Conservation (phyloP, 257 asterid species). For the Solanum tacnaense region DNA sequence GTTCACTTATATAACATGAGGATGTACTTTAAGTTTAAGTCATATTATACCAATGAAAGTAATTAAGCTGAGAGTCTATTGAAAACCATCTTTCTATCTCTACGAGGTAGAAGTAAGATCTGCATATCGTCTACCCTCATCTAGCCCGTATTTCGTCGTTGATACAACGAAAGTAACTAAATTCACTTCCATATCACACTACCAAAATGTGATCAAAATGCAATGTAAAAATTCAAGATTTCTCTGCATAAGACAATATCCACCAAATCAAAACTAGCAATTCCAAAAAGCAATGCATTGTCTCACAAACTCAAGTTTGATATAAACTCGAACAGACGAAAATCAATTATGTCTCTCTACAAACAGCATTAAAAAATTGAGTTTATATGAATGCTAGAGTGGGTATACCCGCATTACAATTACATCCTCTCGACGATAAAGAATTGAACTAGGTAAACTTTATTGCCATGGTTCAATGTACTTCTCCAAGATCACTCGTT, state of each 20-base stretch:
- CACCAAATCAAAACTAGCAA: background rate
- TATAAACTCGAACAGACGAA: background rate
- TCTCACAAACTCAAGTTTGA: background rate
- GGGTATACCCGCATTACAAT: background rate
- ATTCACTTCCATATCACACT: background rate
- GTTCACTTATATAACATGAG: too few relatives aligned
- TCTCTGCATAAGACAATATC: background rate
- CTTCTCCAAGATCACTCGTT: background rate
- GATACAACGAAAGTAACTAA: background rate
- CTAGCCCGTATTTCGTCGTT: accelerated
- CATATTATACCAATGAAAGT: background rate
- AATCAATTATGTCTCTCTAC: background rate
- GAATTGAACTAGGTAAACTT: background rate
- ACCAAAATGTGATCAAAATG: background rate
- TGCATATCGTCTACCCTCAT: background rate
- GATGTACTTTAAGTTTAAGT: too few relatives aligned
- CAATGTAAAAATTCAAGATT: background rate
- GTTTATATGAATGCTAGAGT: background rate
- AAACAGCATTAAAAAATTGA: background rate
- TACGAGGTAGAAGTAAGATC: too few relatives aligned
- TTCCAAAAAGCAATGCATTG: background rate
- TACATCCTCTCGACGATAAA: background rate
- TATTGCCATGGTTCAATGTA: background rate
- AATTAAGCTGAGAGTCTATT: too few relatives aligned
- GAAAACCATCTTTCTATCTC: background rate